phyloP scores from a whole-genome alignment of 2,329 filamentous ascomycete species.

The Daldinia sp. region DNA sequence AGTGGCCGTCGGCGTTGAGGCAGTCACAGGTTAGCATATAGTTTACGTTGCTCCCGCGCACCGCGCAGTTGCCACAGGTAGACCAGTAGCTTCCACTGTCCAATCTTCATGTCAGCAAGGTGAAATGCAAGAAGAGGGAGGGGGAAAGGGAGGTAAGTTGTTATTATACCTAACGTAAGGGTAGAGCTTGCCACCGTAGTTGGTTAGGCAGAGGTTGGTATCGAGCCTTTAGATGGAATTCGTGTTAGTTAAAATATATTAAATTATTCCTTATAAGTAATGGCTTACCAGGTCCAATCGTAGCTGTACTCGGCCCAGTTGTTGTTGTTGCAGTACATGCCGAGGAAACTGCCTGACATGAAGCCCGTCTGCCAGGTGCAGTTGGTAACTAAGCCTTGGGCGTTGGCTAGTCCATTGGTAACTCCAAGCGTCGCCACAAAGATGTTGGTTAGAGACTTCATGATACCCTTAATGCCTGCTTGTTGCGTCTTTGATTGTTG shows the following conservation, averaged over 20 bases:
- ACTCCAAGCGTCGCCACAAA: conserved; percentile 41
- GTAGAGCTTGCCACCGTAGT: conserved; percentile 48
- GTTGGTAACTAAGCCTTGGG: conserved; percentile 51
- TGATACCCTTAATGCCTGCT: conserved; percentile 10
- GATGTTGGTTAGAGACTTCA: conserved; percentile 17
- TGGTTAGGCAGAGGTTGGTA: conserved; percentile 51
- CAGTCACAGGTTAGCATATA: conserved; percentile 49
- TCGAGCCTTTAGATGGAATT: conserved; percentile 52
- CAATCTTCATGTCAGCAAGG: conserved; percentile 7
- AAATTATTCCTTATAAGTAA: neutral
- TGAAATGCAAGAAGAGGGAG: neutral
- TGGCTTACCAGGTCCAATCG: conserved; percentile 56
- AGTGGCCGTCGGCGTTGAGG: conserved; percentile 35
- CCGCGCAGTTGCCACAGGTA: conserved; percentile 48
- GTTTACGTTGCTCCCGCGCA: conserved; percentile 43
- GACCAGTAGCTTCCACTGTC: conserved; percentile 49
- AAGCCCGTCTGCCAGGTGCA: conserved; percentile 55
- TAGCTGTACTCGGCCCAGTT: conserved; percentile 53
- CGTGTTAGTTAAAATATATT: conserved; percentile 19
- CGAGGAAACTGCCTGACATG: conserved; percentile 52
- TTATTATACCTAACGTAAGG: conserved; percentile 45
- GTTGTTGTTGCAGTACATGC: conserved; percentile 57
- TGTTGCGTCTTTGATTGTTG: conserved; percentile 9
- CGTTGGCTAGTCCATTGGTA: conserved; percentile 45
- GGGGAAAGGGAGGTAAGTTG: neutral